A percentile compares a stretch with the other conserved stretches of the same genome.
These are phyloP conservation scores for Entonaema liquescens DNA, from an alignment of 495 filamentous ascomycete species.

Conservation along the genomic window DNA sequence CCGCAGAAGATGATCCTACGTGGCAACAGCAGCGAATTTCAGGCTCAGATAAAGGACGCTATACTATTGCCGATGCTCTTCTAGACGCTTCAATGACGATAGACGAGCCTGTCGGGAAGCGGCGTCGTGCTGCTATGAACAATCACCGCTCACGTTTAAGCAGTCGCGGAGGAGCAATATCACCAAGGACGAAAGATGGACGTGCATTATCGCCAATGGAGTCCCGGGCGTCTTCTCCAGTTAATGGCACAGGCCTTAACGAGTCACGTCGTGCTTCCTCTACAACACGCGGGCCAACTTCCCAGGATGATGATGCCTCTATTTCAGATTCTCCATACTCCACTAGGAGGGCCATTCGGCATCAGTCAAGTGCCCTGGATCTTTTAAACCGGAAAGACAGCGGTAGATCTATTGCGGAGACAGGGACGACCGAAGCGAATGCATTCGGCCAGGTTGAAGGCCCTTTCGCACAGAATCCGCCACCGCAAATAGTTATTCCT, in stretches of 20 bases:
- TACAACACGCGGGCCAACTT: slow-evolving; percentile 36
- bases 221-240: slow-evolving; percentile 33
- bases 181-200: slow-evolving; percentile 49
- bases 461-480: slow-evolving; percentile 60
- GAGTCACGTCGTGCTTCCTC: slow-evolving; percentile 46
- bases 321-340: slow-evolving; percentile 53
- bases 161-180: slow-evolving; percentile 50
- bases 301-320: slow-evolving; percentile 46
- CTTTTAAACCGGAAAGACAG: slow-evolving; percentile 81
- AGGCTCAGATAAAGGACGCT: slow-evolving; percentile 57
- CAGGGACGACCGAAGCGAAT: slow-evolving; percentile 77
- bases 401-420: slow-evolving; percentile 84
- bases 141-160: slow-evolving; percentile 59
- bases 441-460: slow-evolving; percentile 88
- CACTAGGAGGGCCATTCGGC: slow-evolving; percentile 55
- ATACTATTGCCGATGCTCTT: slow-evolving; percentile 89
- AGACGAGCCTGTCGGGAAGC: slow-evolving; percentile 69
- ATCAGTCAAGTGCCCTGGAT: slow-evolving; percentile 82
- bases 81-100: slow-evolving; percentile 92
- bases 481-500: slow-evolving; percentile 39
- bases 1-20: slow-evolving; percentile 55
- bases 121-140: slow-evolving; percentile 64
- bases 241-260: slow-evolving; percentile 38
- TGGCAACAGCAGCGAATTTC: slow-evolving; percentile 38
- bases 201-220: slow-evolving; percentile 43